These are phyloP conservation scores for Diplodia mutila DNA, from an alignment of 2,329 filamentous ascomycete species.

Conservation along the genomic window DNA sequence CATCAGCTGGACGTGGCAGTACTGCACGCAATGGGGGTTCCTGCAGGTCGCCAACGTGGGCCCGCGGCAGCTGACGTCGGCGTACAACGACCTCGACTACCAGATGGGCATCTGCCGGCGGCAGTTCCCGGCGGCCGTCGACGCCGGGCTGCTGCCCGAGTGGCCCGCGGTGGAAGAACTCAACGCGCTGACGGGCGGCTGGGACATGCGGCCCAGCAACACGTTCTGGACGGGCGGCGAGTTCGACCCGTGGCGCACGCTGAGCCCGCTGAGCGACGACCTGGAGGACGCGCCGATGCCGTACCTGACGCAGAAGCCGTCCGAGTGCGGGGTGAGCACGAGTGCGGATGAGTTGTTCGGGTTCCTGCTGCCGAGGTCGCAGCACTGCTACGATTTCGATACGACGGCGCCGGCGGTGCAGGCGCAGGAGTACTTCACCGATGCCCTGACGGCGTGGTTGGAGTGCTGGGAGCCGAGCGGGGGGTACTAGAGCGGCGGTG, in stretches of 20 bases:
- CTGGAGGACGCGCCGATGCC: conserved; percentile 46
- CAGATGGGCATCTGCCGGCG: conserved; percentile 52
- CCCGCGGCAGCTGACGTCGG: conserved; percentile 52
- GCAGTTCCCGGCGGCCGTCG: conserved; percentile 51
- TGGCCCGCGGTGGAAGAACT: conserved; percentile 44
- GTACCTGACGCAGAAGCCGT: conserved; percentile 45
- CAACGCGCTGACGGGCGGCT: conserved; percentile 54
- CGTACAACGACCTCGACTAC: conserved; percentile 52
- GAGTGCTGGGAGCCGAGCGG: conserved; percentile 18
- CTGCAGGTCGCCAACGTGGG: conserved; percentile 55
- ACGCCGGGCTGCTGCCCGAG: conserved; percentile 43
- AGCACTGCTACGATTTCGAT: conserved; percentile 55
- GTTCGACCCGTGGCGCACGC: conserved; percentile 58
- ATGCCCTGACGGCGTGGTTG: conserved; percentile 52
- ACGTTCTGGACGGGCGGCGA: conserved; percentile 56
- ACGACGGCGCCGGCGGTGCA: conserved; percentile 35
- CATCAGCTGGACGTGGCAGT: conserved; percentile 57
- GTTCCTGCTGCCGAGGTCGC: conserved; percentile 48
- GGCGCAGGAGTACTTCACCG: conserved; percentile 43
- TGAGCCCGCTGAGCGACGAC: conserved; percentile 50
- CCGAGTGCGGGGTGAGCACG: conserved; percentile 48
- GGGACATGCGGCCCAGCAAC: conserved; percentile 57
- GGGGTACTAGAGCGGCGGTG: neutral
- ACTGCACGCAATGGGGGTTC: conserved; percentile 58
- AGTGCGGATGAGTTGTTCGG: conserved; percentile 51